Evolutionary conservation across 1,139 yeast species (phyloP), one percentile per base, ranked within the genome.

Genomic region (Hanseniaspora uvarum): DNA sequence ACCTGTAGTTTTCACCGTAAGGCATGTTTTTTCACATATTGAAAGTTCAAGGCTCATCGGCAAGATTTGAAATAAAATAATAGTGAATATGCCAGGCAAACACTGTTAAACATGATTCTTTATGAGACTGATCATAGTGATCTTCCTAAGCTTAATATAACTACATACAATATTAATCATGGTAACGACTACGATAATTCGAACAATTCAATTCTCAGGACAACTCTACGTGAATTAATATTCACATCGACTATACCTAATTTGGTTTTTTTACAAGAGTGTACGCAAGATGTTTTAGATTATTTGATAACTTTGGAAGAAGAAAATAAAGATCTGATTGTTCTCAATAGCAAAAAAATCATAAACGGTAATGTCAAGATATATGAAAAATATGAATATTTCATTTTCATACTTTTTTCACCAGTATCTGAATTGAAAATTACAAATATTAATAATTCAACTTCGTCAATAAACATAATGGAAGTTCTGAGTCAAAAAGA

Each of bases 311-410:
- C 36, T 3, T 31, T 49, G 11, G 34, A 40, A n/a, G 19, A 10
- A 2, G 33, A 28, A 34, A 19, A 37, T 6, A n/a, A 26, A 18
- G 16, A 28, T 3, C 16, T 44, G 4, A 31, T 23, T 24, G 21
- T 49, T 16, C 2, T 49, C 12, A 31, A 19, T 23, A 49, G 53
- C 23, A 49, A 49, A 19, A 50, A 50, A 37, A 43, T 50, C 16
- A 43, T 43, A 11, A 50, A 50, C 21, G 41, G 38, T 10, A 50
- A 38, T 7, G 14, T 30, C 4, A 36, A 38, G 18, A 37, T 19
- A 16, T 50, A 50, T 16, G 38, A 50, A 14, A 43, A 50, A 4
- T 50, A 24, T 18, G 53, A 50, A 14, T 50, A 43, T n/a, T 50
- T 50, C 16, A 18, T 50, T 10, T 44, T 44, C 26, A 16, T 39